Conservation (phyloP, 192 early-diverging fungal species). For the Coemansia sp. region DNA sequence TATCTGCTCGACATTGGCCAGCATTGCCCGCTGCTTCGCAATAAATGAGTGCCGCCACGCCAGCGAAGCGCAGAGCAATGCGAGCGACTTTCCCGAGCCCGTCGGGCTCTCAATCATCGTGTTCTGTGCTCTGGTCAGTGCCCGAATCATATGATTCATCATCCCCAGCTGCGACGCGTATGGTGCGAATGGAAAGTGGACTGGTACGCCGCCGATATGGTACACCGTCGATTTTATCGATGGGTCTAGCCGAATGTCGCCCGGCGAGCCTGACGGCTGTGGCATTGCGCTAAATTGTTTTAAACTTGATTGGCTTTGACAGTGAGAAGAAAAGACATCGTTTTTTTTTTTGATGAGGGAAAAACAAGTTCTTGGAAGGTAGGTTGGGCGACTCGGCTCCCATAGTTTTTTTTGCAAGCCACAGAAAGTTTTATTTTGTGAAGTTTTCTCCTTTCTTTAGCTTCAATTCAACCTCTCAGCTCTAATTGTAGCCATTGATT, state of each 20-base stretch:
- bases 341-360: too few relatives aligned
- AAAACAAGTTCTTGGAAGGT: too few relatives aligned
- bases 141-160: slow-evolving; percentile 64
- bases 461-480: too few relatives aligned
- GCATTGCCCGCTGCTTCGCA: slow-evolving; percentile 37
- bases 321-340: too few relatives aligned
- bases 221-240: slow-evolving; percentile 5
- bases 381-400: too few relatives aligned
- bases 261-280: too few relatives aligned
- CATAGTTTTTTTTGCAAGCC: too few relatives aligned
- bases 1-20: slow-evolving; percentile 33
- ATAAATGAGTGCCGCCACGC: slow-evolving; percentile 58
- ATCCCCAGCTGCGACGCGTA: slow-evolving; percentile 65
- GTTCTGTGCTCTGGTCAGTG: slow-evolving; percentile 55
- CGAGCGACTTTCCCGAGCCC: slow-evolving; percentile 79
- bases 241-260: slow-evolving; percentile 5
- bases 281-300: too few relatives aligned
- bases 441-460: too few relatives aligned
- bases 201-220: slow-evolving; percentile 54
- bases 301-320: too few relatives aligned
- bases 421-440: too few relatives aligned
- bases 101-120: slow-evolving; percentile 72
- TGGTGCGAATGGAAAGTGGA: slow-evolving; percentile 66
- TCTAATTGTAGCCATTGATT: too few relatives aligned
- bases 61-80: slow-evolving; percentile 65